These are phyloP conservation scores for Penicillium samsonianum DNA, from an alignment of 495 filamentous ascomycete species.

Conservation along the genomic window DNA sequence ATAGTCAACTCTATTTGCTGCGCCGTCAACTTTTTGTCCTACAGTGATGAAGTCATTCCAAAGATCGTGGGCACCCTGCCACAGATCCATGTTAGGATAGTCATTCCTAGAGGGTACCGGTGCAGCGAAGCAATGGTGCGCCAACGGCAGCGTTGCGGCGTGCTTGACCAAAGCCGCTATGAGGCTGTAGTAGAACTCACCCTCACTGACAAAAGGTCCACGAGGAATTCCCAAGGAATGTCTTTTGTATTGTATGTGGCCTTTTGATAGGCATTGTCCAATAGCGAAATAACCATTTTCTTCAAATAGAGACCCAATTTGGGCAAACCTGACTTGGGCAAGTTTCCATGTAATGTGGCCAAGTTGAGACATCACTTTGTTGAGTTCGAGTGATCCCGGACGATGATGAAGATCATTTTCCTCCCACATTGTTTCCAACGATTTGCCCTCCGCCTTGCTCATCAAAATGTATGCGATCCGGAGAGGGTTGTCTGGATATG, in stretches of 20 bases:
- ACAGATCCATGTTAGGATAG: background rate
- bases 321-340: background rate
- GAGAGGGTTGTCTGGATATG: background rate
- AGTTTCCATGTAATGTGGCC: background rate
- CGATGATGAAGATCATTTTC: background rate
- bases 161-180: background rate
- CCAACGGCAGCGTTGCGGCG: background rate
- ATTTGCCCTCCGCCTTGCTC: conserved; percentile 1
- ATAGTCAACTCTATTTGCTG: background rate
- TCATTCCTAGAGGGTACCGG: background rate
- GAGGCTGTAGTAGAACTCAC: background rate
- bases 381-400: background rate
- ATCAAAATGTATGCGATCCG: conserved; percentile 1
- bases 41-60: background rate
- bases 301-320: background rate
- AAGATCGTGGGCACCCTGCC: background rate
- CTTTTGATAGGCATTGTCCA: conserved; percentile 2
- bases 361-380: background rate
- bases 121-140: background rate
- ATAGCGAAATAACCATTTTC: background rate
- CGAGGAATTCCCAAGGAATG: background rate
- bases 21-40: background rate
- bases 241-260: background rate
- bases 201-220: background rate
- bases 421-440: background rate